Conservation (phyloP, 2,329 filamentous ascomycete species). For the Phialemonium atrogriseum region DNA sequence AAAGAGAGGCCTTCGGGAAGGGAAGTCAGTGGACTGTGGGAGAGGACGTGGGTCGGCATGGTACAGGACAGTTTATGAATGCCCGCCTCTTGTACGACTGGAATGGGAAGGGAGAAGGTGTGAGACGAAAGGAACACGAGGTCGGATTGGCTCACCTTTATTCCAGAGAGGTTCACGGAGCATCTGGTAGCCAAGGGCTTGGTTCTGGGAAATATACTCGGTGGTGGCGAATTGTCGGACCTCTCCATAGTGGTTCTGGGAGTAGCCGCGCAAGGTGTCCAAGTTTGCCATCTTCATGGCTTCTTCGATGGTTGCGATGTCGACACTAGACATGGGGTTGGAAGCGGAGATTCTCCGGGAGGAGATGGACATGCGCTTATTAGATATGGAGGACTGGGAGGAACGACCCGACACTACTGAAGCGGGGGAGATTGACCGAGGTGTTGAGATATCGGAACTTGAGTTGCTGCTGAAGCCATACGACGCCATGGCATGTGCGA, state of each 20-base stretch:
- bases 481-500: slow-evolving; percentile 31
- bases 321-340: slow-evolving; percentile 49
- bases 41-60: too few species aligned
- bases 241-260: slow-evolving; percentile 45
- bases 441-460: slow-evolving; percentile 42
- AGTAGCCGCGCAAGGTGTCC: slow-evolving; percentile 53
- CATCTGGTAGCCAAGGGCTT: slow-evolving; percentile 53
- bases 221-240: slow-evolving; percentile 45
- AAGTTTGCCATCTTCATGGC: slow-evolving; percentile 52
- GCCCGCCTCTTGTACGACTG: not conserved
- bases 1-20: slow-evolving; percentile 48
- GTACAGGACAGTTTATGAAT: too few species aligned
- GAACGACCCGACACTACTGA: slow-evolving; percentile 38
- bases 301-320: slow-evolving; percentile 49
- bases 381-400: slow-evolving; percentile 42
- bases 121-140: slow-evolving; percentile 1
- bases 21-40: slow-evolving; percentile 6
- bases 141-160: slow-evolving; percentile 41
- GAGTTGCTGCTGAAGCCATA: slow-evolving; percentile 36
- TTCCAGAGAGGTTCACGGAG: slow-evolving; percentile 57
- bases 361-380: slow-evolving; percentile 41
- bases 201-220: slow-evolving; percentile 42
- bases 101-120: not conserved
- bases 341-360: slow-evolving; percentile 41
- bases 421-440: slow-evolving; percentile 43